phyloP scores from a whole-genome alignment of 805 yeast species.

The Tetrapisispora namnaoensis region DNA sequence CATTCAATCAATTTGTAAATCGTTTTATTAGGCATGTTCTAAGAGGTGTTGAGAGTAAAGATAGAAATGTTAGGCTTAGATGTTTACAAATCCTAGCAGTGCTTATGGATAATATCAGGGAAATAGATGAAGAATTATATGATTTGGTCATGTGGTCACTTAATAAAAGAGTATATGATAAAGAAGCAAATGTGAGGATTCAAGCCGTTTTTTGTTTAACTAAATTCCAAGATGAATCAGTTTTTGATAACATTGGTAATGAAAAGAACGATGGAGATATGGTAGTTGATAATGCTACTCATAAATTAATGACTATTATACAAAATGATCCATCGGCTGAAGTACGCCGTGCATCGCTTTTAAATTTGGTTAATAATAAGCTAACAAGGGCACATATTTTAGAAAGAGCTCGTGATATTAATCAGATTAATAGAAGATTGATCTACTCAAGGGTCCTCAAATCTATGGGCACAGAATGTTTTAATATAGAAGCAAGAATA shows the following conservation, averaged over 20 bases:
- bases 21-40: slow-evolving; percentile 54
- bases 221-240: slow-evolving; percentile 52
- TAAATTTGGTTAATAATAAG: slow-evolving; percentile 51
- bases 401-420: slow-evolving; percentile 76
- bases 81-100: slow-evolving; percentile 67
- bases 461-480: slow-evolving; percentile 54
- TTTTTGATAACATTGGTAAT: slow-evolving; percentile 24
- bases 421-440: slow-evolving; percentile 58
- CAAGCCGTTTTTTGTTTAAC: slow-evolving; percentile 77
- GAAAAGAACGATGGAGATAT: slow-evolving; percentile 26
- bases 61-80: slow-evolving; percentile 69
- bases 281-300: slow-evolving; percentile 36
- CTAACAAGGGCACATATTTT: slow-evolving; percentile 49
- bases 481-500: slow-evolving; percentile 29
- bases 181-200: slow-evolving; percentile 68
- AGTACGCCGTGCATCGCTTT: slow-evolving; percentile 74
- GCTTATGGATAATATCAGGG: slow-evolving; percentile 60
- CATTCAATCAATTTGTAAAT: slow-evolving; percentile 47
- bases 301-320: slow-evolving; percentile 40
- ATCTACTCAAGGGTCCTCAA: slow-evolving; percentile 61
- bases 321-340: slow-evolving; percentile 80
- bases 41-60: slow-evolving; percentile 70
- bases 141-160: slow-evolving; percentile 52
- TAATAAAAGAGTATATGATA: slow-evolving; percentile 56
- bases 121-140: slow-evolving; percentile 63